Conservation (phyloP, 768 basidiomycete species). For the Russula dissimulans region DNA sequence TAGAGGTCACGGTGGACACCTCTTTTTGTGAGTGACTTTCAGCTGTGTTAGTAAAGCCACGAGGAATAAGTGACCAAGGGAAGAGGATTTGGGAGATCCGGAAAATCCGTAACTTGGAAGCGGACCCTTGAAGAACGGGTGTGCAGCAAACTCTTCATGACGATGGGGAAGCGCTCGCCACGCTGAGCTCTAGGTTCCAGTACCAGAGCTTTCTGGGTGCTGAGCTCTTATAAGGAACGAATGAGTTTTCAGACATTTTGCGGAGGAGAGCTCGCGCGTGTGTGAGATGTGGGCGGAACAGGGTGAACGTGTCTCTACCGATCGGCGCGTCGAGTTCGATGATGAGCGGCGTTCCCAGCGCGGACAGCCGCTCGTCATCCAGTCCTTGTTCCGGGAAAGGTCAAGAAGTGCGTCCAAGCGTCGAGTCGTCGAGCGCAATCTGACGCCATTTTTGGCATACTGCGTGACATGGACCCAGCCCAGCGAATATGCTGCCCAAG, state of each 20-base stretch:
- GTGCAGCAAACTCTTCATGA: background rate
- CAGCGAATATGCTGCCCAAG: background rate
- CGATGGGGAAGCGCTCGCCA: background rate
- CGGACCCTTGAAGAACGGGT: background rate
- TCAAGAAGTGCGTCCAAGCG: background rate
- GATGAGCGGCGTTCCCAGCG: background rate
- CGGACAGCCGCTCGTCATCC: conserved; percentile 1
- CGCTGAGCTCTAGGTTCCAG: conserved; percentile 3
- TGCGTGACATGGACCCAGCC: conserved; percentile 2
- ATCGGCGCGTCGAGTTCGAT: background rate
- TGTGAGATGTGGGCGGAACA: background rate
- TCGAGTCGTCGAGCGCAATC: conserved; percentile 1
- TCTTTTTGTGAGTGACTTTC: too few species aligned
- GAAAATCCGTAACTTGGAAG: too few species aligned
- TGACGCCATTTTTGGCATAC: conserved; percentile 16
- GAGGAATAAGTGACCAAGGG: too few species aligned
- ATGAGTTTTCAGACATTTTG: background rate
- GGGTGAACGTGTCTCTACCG: background rate
- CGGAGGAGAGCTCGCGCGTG: conserved; percentile 1
- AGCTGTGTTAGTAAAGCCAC: too few species aligned
- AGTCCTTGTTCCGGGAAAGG: background rate
- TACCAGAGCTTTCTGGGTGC: background rate
- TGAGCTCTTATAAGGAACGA: background rate
- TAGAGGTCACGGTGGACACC: background rate
- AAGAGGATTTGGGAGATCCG: too few species aligned